Evolutionary conservation across 164 flowering plant species (phyloP).

Genomic region (Chloranthus sessilifolius): DNA sequence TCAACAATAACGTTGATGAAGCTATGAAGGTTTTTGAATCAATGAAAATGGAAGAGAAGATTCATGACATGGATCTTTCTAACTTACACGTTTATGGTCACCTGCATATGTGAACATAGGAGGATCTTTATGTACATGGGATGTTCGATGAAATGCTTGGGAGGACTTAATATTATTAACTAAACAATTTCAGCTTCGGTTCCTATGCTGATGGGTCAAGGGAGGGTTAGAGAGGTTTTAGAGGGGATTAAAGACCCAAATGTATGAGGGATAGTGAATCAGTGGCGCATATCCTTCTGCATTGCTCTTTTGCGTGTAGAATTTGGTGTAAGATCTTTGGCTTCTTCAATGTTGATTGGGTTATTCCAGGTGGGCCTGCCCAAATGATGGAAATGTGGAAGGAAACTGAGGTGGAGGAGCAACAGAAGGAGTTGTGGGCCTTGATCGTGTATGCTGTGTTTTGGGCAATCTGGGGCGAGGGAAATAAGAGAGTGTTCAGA

Average conservation of each 20-base stretch:
- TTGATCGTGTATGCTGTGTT: too few relatives aligned
- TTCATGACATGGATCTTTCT: conserved; percentile 50
- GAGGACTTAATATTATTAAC: conserved; percentile 55
- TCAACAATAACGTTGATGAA: conserved; percentile 60
- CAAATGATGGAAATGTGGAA: too few relatives aligned
- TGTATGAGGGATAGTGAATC: too few relatives aligned
- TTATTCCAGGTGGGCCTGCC: too few relatives aligned
- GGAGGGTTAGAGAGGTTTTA: conserved; percentile 56
- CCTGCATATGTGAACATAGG: conserved; percentile 69
- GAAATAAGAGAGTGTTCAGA: too few relatives aligned
- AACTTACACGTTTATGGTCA: conserved; percentile 54
- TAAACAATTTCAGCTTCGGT: conserved; percentile 38
- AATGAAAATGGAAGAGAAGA: conserved; percentile 38
- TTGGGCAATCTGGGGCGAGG: too few relatives aligned
- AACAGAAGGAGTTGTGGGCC: too few relatives aligned
- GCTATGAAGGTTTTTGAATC: conserved; percentile 61
- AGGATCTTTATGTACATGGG: conserved; percentile 39
- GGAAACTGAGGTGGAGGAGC: too few relatives aligned
- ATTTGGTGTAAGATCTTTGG: too few relatives aligned
- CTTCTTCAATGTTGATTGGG: too few relatives aligned
- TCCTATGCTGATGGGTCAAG: conserved; percentile 51
- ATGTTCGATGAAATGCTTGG: conserved; percentile 70
- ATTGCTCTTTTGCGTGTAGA: too few relatives aligned
- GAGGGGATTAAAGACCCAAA: conserved; percentile 54
- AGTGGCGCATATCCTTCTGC: too few relatives aligned